Percentiles rank a stretch among this genome's conserved stretches.
These are phyloP conservation scores for Heterobasidion parviporum DNA, from an alignment of 1,284 basidiomycete genomes.

Conservation along the genomic window DNA sequence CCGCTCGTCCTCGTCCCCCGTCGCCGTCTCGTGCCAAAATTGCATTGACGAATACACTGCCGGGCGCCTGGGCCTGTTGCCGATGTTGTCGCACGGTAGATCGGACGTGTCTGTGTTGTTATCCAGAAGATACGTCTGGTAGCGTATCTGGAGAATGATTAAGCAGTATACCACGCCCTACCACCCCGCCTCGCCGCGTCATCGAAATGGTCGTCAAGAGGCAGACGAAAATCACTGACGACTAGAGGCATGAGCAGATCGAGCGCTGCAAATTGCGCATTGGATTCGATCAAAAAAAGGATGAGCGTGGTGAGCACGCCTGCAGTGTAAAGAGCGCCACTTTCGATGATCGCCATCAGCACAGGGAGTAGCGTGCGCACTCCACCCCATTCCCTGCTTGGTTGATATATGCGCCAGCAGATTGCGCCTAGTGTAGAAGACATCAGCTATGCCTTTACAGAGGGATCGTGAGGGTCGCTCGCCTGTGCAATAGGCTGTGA, in stretches of 20 bases:
- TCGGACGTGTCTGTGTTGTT: not conserved
- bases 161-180: not conserved
- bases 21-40: not conserved
- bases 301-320: not conserved
- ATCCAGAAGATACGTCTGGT: not conserved
- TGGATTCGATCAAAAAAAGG: not conserved
- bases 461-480: not conserved
- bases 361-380: not conserved
- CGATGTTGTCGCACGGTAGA: too few relatives aligned
- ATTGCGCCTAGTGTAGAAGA: not conserved
- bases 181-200: not conserved
- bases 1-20: too few relatives aligned
- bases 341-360: constrained; percentile 1
- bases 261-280: not conserved
- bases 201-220: not conserved
- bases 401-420: not conserved
- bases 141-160: not conserved
- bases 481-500: not conserved
- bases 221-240: not conserved
- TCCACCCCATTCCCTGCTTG: not conserved
- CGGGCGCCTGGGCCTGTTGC: not conserved
- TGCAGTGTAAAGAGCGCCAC: not conserved
- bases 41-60: not conserved
- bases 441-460: not conserved
- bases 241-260: not conserved